Evolutionary conservation across 108 stramenopile species (phyloP).

Genomic region (Epithemia pelagica): DNA sequence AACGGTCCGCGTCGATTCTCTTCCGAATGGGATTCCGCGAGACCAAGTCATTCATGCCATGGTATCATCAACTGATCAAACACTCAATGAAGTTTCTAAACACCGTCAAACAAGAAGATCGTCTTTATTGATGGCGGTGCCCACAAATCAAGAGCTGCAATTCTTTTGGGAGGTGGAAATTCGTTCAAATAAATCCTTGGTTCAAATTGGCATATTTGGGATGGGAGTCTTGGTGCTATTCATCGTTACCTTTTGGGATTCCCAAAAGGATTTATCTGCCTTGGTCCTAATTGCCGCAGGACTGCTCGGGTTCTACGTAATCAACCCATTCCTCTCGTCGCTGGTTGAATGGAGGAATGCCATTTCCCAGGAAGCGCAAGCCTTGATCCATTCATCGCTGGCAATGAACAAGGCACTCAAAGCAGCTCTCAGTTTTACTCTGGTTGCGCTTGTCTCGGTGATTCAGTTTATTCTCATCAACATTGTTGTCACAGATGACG

Average conservation of each 20-base stretch:
- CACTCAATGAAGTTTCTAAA: conserved; percentile 36
- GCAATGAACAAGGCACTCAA: conserved; percentile 49
- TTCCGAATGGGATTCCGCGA: conserved; percentile 28
- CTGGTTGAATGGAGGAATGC: conserved; percentile 55
- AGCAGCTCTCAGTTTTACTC: conserved; percentile 22
- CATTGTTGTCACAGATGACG: conserved; percentile 22
- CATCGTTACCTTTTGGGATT: conserved; percentile 48
- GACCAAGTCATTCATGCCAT: conserved; percentile 39
- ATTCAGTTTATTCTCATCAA: conserved; percentile 31
- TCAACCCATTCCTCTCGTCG: conserved; percentile 53
- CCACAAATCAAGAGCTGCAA: conserved; percentile 30
- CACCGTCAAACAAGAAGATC: too few species aligned
- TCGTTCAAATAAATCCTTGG: conserved; percentile 32
- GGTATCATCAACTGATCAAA: too few species aligned
- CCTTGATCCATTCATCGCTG: conserved; percentile 52
- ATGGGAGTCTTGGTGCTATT: conserved; percentile 38
- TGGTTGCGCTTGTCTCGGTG: conserved; percentile 29
- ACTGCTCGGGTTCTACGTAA: conserved; percentile 41
- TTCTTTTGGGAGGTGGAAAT: conserved; percentile 62
- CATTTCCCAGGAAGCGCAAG: conserved; percentile 60
- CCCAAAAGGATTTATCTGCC: conserved; percentile 29
- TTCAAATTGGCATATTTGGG: conserved; percentile 29
- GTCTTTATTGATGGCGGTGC: too few species aligned
- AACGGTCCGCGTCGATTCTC: conserved; percentile 48
- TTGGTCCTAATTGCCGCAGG: conserved; percentile 44